Evolutionary conservation across 805 yeast genomes (phyloP), one percentile per base, ranked within the genome.

Genomic region (Blastobotrys americana): DNA sequence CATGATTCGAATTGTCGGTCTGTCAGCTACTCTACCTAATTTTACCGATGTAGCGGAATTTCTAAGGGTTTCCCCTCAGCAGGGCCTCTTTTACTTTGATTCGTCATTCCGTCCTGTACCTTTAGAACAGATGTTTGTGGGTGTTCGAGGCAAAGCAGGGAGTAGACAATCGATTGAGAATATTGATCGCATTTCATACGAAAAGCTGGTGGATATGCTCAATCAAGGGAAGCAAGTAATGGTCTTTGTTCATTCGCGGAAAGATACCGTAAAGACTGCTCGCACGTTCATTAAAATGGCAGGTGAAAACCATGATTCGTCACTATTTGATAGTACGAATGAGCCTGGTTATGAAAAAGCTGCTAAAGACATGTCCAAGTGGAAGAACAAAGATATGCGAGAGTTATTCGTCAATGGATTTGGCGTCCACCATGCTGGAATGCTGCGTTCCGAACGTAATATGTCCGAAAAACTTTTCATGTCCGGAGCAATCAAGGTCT

Each of bases 371-470:
- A 74, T 87, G 69, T 66, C 76, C 1, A 71, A 57, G 33, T 83
- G 81, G 55, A 76, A 82, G 54, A 86, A 78, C 58, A 82, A 76
- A 51, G 97, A 90, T 54, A 63, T 88, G 60, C 72, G 80, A 43
- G 97, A 93, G 55, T 67, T 93, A 9, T 86, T 86, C 55, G 77
- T 69, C 41, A 66, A 69, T 45, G 98, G 98, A 0, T 82, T 90
- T 63, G 97, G 97, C 41, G 75, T 84, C 2, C 99, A 93, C 63
- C 97, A 93, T 67, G 99, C 99, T 0, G 99, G 99, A 55, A 82
- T 93, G 94, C 68, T 87, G 21, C 72, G 98, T 51, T 67, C 88
- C 0, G 99, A 93, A 58, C 76, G 99, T 57, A 89, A 88, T 57
- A 59, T 88, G 42, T 82, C 94, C 0, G 98, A 94, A 56, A 82